Percentiles rank a stretch among this genome's conserved stretches.
These are phyloP conservation scores for Trichoderma oligosporum DNA, from an alignment of 2,329 filamentous ascomycete species.

Conservation along the genomic window DNA sequence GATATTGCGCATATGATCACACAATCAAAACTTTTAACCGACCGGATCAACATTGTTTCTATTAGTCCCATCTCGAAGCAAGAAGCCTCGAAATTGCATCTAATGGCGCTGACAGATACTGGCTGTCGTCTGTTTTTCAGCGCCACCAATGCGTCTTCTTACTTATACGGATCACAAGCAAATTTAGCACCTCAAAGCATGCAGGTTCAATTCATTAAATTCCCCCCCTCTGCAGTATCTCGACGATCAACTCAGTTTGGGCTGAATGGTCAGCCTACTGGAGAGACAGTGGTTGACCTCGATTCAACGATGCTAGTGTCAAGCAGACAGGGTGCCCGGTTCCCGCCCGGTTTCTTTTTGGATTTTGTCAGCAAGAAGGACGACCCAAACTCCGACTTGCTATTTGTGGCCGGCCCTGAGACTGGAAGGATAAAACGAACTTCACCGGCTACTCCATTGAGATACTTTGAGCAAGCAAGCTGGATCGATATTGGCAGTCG, in stretches of 20 bases:
- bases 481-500: conserved; percentile 72
- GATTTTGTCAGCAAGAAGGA: conserved; percentile 69
- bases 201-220: conserved; percentile 96
- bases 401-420: conserved; percentile 87
- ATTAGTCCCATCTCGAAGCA: conserved; percentile 78
- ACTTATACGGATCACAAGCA: conserved; percentile 57
- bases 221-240: conserved; percentile 60
- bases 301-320: conserved; percentile 47
- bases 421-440: conserved; percentile 73
- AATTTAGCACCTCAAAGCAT: conserved; percentile 80
- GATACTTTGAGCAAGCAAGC: conserved; percentile 74
- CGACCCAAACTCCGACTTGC: conserved; percentile 56
- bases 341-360: conserved; percentile 86
- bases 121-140: conserved; percentile 91
- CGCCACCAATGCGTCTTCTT: conserved; percentile 72
- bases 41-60: conserved; percentile 70
- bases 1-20: conserved; percentile 85
- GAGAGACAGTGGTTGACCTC: conserved; percentile 44
- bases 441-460: conserved; percentile 48
- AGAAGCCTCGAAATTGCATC: conserved; percentile 77
- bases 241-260: conserved; percentile 30
- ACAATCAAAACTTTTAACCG: conserved; percentile 65
- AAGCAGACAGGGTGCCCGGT: conserved; percentile 56
- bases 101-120: conserved; percentile 86
- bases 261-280: conserved; percentile 24